Conservation (phyloP, 306 rosid genomes). For the Cicer arietinum region DNA sequence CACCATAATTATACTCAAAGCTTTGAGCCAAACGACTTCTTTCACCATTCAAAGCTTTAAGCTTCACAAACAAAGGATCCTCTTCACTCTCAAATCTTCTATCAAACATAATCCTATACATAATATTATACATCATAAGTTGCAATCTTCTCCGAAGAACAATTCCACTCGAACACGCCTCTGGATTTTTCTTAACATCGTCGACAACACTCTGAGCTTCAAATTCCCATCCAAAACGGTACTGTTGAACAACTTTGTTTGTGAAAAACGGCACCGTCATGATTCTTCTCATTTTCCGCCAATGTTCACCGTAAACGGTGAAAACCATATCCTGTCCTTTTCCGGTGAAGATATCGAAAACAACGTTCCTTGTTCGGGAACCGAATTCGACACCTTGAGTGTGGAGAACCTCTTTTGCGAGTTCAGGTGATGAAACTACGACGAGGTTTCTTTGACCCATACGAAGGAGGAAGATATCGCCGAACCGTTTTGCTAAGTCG, state of each 20-base stretch:
- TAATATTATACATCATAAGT: slow-evolving; percentile 91
- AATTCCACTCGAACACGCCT: slow-evolving; percentile 58
- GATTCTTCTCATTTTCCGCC: slow-evolving; percentile 91
- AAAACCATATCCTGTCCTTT: slow-evolving; percentile 95
- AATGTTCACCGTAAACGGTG: slow-evolving; percentile 93
- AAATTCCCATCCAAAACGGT: slow-evolving; percentile 73
- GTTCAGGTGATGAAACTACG: slow-evolving; percentile 79
- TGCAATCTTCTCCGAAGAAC: slow-evolving; percentile 71
- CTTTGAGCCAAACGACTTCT: slow-evolving; percentile 90
- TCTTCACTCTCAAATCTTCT: slow-evolving; percentile 77
- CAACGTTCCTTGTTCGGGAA: slow-evolving; percentile 84
- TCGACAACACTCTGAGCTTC: slow-evolving; percentile 80
- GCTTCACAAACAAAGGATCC: slow-evolving; percentile 64
- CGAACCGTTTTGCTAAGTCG: slow-evolving; percentile 74
- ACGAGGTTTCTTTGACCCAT: slow-evolving; percentile 93
- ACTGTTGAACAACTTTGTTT: slow-evolving; percentile 90
- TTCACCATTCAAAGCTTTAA: slow-evolving; percentile 74
- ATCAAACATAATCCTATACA: slow-evolving; percentile 90
- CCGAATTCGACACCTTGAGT: slow-evolving; percentile 94
- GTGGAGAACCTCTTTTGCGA: slow-evolving; percentile 86
- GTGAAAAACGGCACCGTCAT: slow-evolving; percentile 96
- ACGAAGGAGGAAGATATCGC: slow-evolving; percentile 80
- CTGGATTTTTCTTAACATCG: slow-evolving; percentile 61
- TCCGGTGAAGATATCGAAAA: slow-evolving; percentile 88
- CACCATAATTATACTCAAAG: slow-evolving; percentile 88